Conservation (phyloP, 2,329 filamentous ascomycete species). For the Pestalotiopsis sp. region DNA sequence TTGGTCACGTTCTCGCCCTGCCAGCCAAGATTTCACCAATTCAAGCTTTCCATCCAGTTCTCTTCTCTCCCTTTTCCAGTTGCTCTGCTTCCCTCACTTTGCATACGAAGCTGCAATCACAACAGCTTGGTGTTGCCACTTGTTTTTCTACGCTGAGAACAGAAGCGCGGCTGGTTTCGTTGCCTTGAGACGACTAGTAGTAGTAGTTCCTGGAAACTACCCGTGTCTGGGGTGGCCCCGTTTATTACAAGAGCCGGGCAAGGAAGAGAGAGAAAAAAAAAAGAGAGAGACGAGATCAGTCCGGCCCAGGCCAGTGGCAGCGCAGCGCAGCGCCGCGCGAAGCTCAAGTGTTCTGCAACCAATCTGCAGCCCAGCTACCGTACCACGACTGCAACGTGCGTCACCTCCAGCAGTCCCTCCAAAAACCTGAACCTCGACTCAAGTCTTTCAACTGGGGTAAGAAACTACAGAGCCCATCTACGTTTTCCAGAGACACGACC, state of each 20-base stretch:
- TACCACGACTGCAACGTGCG: neutral
- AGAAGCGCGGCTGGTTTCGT: neutral
- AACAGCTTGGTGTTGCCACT: neutral
- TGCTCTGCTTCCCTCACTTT: no score
- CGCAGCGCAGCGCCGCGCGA: neutral
- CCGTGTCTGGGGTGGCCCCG: neutral
- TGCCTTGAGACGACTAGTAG: neutral
- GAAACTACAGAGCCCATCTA: neutral
- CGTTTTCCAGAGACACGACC: slow-evolving; percentile 6
- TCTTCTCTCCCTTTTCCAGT: neutral
- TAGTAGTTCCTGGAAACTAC: neutral
- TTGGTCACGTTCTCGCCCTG: neutral
- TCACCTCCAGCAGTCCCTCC: neutral
- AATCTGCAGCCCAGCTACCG: neutral
- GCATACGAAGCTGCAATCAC: neutral
- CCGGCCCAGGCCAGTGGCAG: neutral
- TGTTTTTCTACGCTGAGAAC: neutral
- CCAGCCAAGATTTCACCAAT: neutral
- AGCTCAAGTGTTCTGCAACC: neutral
- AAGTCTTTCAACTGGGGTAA: neutral
- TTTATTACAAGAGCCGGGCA: neutral
- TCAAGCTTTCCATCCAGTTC: neutral
- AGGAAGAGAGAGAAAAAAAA: neutral
- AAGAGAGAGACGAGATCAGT: neutral
- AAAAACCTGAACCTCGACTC: neutral